Base-by-base conservation (phyloP, 495 filamentous ascomycete species). In the Lasiosphaeria miniovina region DNA sequence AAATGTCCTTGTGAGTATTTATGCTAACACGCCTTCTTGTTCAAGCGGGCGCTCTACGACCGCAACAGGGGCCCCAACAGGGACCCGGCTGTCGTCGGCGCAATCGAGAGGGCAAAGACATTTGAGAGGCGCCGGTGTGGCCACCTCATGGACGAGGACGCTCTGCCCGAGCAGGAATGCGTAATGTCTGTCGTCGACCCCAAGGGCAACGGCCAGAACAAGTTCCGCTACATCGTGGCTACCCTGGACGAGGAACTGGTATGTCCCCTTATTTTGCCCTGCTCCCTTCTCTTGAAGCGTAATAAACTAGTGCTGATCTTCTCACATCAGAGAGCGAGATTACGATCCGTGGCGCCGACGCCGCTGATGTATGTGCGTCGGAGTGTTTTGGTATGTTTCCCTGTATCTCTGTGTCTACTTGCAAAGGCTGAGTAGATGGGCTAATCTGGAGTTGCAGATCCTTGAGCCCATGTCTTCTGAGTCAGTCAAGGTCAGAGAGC, bases 121-220 rank as follows among this genome's bases (percentile, higher is more conserved):
- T 86, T 91, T 62, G 94, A 96, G 65, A 85, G 93, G 52, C 83
- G 94, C 49, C 86, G 93, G 63, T 99, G 94, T 73, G 88, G 87
- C 49, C 94, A 99, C 74, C 87, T 94, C 69, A 86, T 85, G 57
- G 86, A 93, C 57, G 83, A 89, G 51, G 78, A 88, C 51, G 88
- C 93, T 1, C 85, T 96, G 57, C 79, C 84, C 45, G 84, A 91
- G 60, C 70, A 83, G 32, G 90, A 91, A 61, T 99, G 95, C 70
- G 76, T 97, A 32, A 76, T 84, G 50, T 86, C 82, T 0, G 86
- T 94, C 4, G 85, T 96, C 1, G 91, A 91, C 64, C 88, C 90
- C 0, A 88, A 88, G 63, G 70, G 75, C 15, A 84, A 75, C 59
- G 78, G 79, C 24, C 82, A 84, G 65, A 99, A 99, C 70, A 96